Evolutionary conservation across 108 stramenopile genomes (phyloP), one percentile per base, ranked within the genome.

Genomic region (Bacterosira constricta): DNA sequence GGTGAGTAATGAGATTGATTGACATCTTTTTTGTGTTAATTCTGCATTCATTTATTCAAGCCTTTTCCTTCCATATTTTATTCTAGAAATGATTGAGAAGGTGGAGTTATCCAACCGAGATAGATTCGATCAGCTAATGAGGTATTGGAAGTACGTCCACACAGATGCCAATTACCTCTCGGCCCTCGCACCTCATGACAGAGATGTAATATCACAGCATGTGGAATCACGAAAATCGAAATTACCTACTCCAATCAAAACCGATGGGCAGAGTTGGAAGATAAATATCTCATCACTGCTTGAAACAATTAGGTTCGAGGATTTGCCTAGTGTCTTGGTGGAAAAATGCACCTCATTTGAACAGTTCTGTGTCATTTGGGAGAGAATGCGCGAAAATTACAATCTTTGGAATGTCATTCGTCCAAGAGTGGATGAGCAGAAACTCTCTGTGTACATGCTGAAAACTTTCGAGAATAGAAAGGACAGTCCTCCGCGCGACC

Each of bases 391-490:
- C 36, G 38, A 46, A 36, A 47, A 75, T 41, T n/a, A 38, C 17
- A 60, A 41, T 27, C 27, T 82, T 15, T 82, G 81, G 81, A 61
- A 55, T 11, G 67, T 82, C 8, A 63, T 89, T 57, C 72, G 81
- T n/a, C 90, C 90, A 5, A 58, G 51, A 25, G 59, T 83, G 41
- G 79, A 87, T 58, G 25, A 57, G 18, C 31, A 75, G 10, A 84
- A 73, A 21, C 73, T 72, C 9, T 63, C 61, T 11, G 75, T 77
- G 13, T 91, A 89, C 37, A 83, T 86, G 17, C 31, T 87, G 8
- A 83, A 87, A 35, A 83, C 84, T 46, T 83, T 83, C 63, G 87
- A 73, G 39, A 59, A 82, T 26, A 72, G 65, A 38, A 45, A 69
- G 20, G 80, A 79, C 0, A 21, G 61, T 41, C 69, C 57, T 11